Percentiles rank a stretch among this genome's conserved stretches.
Evolutionary conservation across 306 rosid species (phyloP).

Genomic region (Pyrus bretschneideri): DNA sequence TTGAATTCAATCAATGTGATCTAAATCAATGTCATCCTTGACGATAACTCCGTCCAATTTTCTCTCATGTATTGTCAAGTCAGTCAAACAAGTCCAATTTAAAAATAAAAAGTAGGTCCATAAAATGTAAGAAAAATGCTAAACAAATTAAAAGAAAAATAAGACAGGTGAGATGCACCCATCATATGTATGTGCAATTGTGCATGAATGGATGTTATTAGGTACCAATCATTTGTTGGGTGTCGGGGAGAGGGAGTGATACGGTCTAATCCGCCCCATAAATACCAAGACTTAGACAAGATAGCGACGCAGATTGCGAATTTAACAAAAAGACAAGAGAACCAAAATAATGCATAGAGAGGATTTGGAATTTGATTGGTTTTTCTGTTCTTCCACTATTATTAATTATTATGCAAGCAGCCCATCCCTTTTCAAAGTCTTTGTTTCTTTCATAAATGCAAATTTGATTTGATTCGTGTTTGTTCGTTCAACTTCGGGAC

Average conservation of each 20-base stretch:
- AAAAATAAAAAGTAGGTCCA: too few relatives aligned
- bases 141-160: too few relatives aligned
- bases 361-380: neutral
- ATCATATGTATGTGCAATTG: too few relatives aligned
- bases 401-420: too few relatives aligned
- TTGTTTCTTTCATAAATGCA: neutral
- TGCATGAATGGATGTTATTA: neutral
- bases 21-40: too few relatives aligned
- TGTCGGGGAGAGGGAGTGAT: neutral
- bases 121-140: too few relatives aligned
- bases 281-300: neutral
- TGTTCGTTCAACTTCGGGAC: neutral
- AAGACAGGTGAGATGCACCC: neutral
- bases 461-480: neutral
- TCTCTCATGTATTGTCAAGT: too few relatives aligned
- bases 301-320: neutral
- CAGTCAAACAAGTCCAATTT: too few relatives aligned
- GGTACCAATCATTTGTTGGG: neutral
- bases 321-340: neutral
- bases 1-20: too few relatives aligned
- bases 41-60: too few relatives aligned
- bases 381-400: too few relatives aligned
- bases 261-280: neutral
- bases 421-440: neutral
- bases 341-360: neutral